Evolutionary conservation across 2,329 filamentous ascomycete species (phyloP).

Genomic region (Hortaea werneckii): DNA sequence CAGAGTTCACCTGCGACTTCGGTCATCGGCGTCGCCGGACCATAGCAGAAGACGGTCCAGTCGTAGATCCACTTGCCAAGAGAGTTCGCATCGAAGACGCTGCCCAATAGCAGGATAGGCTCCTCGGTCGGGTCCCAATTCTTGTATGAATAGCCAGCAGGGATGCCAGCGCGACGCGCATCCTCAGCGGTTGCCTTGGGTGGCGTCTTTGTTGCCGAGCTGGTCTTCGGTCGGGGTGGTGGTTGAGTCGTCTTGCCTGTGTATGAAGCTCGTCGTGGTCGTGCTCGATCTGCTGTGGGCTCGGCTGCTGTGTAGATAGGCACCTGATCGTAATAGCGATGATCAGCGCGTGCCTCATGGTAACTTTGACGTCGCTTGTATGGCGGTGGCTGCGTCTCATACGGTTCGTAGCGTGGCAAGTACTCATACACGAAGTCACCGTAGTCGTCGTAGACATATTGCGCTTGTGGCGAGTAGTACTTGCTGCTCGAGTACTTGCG

Average conservation of each 20-base stretch:
- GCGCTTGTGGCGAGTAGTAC: slow-evolving; percentile 42
- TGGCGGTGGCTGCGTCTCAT: slow-evolving; percentile 36
- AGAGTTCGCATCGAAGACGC: slow-evolving; percentile 94
- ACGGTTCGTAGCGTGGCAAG: slow-evolving; percentile 30
- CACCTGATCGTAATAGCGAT: slow-evolving; percentile 39
- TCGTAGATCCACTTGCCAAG: slow-evolving; percentile 99
- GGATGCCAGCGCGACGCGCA: slow-evolving; percentile 57
- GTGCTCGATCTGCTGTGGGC: slow-evolving; percentile 18
- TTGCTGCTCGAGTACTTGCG: slow-evolving; percentile 31
- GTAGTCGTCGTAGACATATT: slow-evolving; percentile 48
- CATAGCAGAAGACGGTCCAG: slow-evolving; percentile 91
- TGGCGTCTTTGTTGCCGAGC: slow-evolving; percentile 29
- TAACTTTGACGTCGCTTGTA: slow-evolving; percentile 46
- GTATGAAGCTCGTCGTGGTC: slow-evolving; percentile 32
- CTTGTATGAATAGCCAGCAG: slow-evolving; percentile 84
- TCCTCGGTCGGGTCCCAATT: slow-evolving; percentile 96
- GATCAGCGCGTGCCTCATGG: slow-evolving; percentile 41
- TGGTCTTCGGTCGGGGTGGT: slow-evolving; percentile 32
- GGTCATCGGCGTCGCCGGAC: slow-evolving; percentile 69
- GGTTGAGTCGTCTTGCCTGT: slow-evolving; percentile 45
- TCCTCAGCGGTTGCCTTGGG: slow-evolving; percentile 55
- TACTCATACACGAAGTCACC: slow-evolving; percentile 41
- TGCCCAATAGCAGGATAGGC: slow-evolving; percentile 87
- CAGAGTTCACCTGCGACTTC: slow-evolving; percentile 92
- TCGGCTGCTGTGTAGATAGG: slow-evolving; percentile 34